Conservation (phyloP, 148 eudicot species). For the Silene uniflora region DNA sequence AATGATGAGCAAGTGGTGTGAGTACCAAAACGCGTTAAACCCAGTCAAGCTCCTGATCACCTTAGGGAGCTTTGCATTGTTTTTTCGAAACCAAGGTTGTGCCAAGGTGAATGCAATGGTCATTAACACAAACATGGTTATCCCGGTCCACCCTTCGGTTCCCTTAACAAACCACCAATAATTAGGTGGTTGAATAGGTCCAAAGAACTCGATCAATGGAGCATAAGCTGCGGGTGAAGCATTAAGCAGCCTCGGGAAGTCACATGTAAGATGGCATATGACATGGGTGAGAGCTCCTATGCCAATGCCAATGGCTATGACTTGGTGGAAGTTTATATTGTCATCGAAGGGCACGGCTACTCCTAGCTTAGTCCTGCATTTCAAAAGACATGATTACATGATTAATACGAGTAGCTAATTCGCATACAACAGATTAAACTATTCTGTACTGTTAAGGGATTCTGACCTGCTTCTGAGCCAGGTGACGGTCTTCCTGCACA, state of each 20-base stretch:
- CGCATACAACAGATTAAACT: too few species aligned
- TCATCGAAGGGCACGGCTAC: slow-evolving; percentile 73
- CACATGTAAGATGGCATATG: slow-evolving; percentile 69
- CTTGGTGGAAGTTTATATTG: slow-evolving; percentile 98
- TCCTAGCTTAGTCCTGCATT: not conserved
- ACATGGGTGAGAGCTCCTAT: slow-evolving; percentile 47
- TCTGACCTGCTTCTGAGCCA: slow-evolving; percentile 48
- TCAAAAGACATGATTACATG: too few species aligned
- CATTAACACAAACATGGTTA: slow-evolving; percentile 65
- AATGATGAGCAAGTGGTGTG: slow-evolving; percentile 63
- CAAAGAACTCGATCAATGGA: not conserved
- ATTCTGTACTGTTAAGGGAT: too few species aligned
- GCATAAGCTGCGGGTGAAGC: slow-evolving; percentile 27
- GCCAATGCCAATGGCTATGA: slow-evolving; percentile 59
- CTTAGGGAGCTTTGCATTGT: slow-evolving; percentile 54
- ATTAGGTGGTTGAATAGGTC: slow-evolving; percentile 23
- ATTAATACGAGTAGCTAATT: too few species aligned
- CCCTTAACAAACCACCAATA: slow-evolving; percentile 54
- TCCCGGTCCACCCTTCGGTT: slow-evolving; percentile 63
- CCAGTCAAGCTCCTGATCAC: slow-evolving; percentile 67
- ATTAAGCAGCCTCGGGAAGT: slow-evolving; percentile 66
- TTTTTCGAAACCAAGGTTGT: slow-evolving; percentile 54
- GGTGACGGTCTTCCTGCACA: slow-evolving; percentile 88
- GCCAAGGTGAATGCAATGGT: slow-evolving; percentile 67
- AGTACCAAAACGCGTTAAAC: slow-evolving; percentile 83